phyloP scores from a whole-genome alignment of 2,329 filamentous ascomycete species.

The Colletotrichum australisinense region DNA sequence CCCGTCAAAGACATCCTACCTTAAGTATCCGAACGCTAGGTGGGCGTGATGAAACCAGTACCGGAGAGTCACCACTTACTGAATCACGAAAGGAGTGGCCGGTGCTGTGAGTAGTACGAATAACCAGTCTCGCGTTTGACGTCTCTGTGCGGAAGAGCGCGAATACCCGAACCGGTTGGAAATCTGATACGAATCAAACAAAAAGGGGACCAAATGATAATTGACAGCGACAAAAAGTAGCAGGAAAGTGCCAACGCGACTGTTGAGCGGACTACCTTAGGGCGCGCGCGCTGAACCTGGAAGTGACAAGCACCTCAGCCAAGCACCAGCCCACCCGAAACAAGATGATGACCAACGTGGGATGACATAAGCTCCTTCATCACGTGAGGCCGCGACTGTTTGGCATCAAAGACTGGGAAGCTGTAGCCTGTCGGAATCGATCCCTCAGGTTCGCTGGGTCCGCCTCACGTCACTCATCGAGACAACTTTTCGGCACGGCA shows the following conservation, averaged over 20 bases:
- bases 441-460: neutral
- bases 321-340: neutral
- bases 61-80: neutral
- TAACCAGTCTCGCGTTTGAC: no score
- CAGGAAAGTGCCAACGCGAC: no score
- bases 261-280: no score
- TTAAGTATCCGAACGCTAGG: neutral
- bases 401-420: slow-evolving; percentile 6
- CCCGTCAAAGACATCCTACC: neutral
- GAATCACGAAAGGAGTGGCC: neutral
- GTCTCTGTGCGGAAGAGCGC: no score
- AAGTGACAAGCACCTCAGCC: neutral
- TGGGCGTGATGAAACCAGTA: neutral
- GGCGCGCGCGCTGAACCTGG: no score
- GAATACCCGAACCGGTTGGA: no score
- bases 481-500: slow-evolving; percentile 10
- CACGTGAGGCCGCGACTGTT: slow-evolving; percentile 33
- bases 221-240: no score
- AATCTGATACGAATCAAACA: no score
- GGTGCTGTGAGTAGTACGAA: neutral
- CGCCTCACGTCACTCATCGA: slow-evolving; percentile 19
- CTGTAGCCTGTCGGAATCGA: slow-evolving; percentile 7
- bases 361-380: neutral
- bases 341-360: neutral
- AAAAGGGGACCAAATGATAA: no score